These are phyloP conservation scores for Lactifluus echinatus DNA, from an alignment of 768 basidiomycete genomes.

Conservation along the genomic window DNA sequence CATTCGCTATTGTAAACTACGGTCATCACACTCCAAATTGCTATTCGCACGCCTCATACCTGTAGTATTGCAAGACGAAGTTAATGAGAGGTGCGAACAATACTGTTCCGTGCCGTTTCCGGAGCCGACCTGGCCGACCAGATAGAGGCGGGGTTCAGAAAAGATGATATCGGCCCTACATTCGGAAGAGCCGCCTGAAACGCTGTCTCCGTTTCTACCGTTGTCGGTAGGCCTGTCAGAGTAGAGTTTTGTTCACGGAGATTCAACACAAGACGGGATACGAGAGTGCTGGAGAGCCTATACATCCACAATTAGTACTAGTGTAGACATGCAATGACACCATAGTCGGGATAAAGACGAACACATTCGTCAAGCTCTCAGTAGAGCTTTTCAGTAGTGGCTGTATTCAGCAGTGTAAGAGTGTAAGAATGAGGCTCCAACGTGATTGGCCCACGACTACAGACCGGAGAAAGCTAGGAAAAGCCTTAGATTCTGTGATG, in stretches of 20 bases:
- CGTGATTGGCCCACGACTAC: background rate
- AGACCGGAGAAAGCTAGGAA: constrained; percentile 2
- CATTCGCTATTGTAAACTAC: too few species aligned
- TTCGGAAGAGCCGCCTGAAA: constrained; percentile 1
- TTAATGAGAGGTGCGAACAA: too few species aligned
- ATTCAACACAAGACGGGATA: constrained; percentile 15
- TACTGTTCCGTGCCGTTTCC: too few species aligned
- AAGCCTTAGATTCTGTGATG: background rate
- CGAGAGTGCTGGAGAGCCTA: constrained; percentile 8
- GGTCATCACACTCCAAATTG: too few species aligned
- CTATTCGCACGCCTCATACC: too few species aligned
- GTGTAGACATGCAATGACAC: background rate
- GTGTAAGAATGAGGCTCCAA: background rate
- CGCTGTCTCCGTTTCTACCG: background rate
- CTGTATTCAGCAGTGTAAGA: background rate
- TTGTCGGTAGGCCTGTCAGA: background rate
- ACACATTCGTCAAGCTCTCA: constrained; percentile 7
- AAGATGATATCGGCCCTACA: too few species aligned
- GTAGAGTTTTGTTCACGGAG: constrained; percentile 1
- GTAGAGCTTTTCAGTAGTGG: background rate
- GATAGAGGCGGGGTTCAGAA: too few species aligned
- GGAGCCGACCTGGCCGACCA: too few species aligned
- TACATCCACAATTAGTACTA: background rate
- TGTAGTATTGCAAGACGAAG: too few species aligned
- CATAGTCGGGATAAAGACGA: background rate